A percentile compares a stretch with the other conserved stretches of the same genome.
These are phyloP conservation scores for Colletotrichum endophyticum DNA, from an alignment of 2,329 filamentous ascomycete genomes.

Conservation along the genomic window DNA sequence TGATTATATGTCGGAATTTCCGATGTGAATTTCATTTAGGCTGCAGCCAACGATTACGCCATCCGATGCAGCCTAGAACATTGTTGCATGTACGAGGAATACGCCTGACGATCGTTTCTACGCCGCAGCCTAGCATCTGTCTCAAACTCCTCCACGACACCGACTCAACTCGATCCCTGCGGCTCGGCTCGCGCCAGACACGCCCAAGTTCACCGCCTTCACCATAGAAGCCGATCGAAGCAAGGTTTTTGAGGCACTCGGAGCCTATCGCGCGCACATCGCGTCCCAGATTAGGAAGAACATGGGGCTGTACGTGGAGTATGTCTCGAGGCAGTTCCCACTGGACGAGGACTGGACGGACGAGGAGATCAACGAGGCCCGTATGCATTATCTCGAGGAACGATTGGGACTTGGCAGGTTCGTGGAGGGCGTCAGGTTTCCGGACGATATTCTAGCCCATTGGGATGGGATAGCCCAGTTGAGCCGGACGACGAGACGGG, in stretches of 20 bases:
- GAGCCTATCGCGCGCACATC: background rate
- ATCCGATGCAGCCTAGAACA: background rate
- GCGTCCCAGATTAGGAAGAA: background rate
- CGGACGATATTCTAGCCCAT: background rate
- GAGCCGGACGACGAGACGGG: background rate
- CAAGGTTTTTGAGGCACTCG: background rate
- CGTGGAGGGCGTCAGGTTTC: background rate
- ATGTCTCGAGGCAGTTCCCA: background rate
- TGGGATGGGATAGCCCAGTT: background rate
- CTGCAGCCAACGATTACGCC: background rate
- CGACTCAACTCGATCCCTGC: background rate
- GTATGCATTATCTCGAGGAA: background rate
- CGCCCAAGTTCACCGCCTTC: background rate
- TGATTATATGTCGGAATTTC: no score
- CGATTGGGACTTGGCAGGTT: background rate
- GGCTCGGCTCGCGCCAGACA: background rate
- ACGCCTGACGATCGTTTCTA: background rate
- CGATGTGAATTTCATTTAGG: background rate
- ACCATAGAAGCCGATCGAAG: background rate
- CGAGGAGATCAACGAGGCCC: background rate
- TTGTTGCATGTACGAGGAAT: background rate
- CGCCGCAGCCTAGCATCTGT: background rate
- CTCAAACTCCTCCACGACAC: background rate
- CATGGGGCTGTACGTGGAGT: background rate
- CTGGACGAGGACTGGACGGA: background rate